Evolutionary conservation across 2,329 filamentous ascomycete genomes (phyloP), one percentile per base, ranked within the genome.

Genomic region (Microascus cirrosus): DNA sequence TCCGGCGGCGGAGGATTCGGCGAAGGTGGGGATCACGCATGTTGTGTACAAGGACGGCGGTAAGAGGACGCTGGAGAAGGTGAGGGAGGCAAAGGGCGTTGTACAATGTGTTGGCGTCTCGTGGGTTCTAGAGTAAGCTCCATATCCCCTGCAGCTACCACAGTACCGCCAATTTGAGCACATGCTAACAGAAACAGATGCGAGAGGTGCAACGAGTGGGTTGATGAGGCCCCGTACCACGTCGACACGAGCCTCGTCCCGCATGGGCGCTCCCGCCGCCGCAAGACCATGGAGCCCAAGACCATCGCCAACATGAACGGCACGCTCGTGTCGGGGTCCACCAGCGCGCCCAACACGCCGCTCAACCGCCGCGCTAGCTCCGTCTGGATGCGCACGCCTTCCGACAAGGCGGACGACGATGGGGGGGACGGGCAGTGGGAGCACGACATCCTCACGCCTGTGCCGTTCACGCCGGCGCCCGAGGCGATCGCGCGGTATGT

Each of bases 1-100:
- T 65, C 82, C 83, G 7, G 70, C 59, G 57, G 72, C 69, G 53
- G 63, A 64, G 25, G 74, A 77, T 15, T 65, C 66, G 6, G 68
- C 70, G 15, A 87, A 84, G 67, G 75, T 90, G 60, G 87, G 86
- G 5, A 89, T 95, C 64, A 95, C 90, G 0, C 91, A 96, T 66
- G 88, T 96, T 8, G 83, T 96, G 7, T 96, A 85, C 76, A 96
- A 95, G 69, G 91, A 95, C 66, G 91, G 91, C 53, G 85, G 85
- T 50, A 85, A 86, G 66, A 79, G 86, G 28, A 95, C 90, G 0
- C 72, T 96, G 62, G 86, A 95, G 67, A 95, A 91, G 71, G 86
- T 93, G 7, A 79, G 84, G 59, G 81, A 86, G 64, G 85, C 82
- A 45, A 79, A 81, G 15, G 89, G 89, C 6, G 77, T 89, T 34